Percentiles rank a stretch among this genome's conserved stretches.
These are phyloP conservation scores for Oryza australiensis DNA, from an alignment of 176 grass and related monocot species.

Conservation along the genomic window DNA sequence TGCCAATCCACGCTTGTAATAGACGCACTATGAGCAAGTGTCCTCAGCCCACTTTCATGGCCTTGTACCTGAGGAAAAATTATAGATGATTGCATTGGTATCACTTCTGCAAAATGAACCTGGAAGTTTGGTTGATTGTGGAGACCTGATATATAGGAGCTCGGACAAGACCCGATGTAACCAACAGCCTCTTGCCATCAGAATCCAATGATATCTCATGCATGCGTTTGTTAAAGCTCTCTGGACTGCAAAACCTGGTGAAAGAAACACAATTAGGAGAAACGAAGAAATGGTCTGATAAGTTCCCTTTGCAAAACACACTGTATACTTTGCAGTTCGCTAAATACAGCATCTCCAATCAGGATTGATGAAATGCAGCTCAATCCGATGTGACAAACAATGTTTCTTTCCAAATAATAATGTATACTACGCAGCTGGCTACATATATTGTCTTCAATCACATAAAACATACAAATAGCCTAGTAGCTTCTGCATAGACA, in stretches of 20 bases:
- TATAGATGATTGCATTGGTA: neutral
- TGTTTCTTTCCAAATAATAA: neutral
- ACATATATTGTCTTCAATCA: neutral
- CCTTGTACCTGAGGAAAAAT: conserved; percentile 72
- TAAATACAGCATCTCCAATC: conserved; percentile 2
- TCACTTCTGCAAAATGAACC: conserved; percentile 22
- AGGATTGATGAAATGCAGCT: neutral
- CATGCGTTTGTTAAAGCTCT: conserved; percentile 71
- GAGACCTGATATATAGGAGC: conserved; percentile 90
- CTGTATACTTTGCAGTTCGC: neutral
- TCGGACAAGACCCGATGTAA: conserved; percentile 83
- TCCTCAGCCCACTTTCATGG: conserved; percentile 66
- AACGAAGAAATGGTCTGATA: conserved; percentile 16
- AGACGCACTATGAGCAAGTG: conserved; percentile 63
- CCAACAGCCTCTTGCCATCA: conserved; percentile 82
- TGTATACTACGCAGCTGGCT: neutral
- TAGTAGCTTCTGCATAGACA: neutral
- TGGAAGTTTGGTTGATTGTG: neutral
- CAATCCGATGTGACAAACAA: neutral
- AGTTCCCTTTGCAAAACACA: neutral
- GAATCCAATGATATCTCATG: conserved; percentile 90
- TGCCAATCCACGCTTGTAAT: conserved; percentile 95
- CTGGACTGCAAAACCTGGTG: conserved; percentile 77
- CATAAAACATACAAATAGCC: neutral
- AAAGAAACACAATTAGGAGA: conserved; percentile 25